phyloP scores from a whole-genome alignment of 257 asterid species.

The Petunia axillaris region DNA sequence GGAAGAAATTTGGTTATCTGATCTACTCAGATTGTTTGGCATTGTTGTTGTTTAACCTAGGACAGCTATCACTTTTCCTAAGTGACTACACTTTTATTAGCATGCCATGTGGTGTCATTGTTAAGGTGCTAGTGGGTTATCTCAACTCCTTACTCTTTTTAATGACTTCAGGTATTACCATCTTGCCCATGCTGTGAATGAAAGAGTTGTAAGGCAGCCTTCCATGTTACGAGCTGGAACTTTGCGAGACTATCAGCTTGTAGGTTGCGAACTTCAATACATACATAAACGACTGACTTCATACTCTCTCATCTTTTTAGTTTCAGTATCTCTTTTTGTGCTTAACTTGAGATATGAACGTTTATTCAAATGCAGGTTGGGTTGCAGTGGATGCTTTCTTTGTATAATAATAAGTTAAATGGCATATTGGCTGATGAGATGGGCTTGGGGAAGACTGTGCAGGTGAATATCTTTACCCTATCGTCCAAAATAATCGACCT shows the following conservation, averaged over 20 bases:
- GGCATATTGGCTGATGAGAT: conserved; percentile 99
- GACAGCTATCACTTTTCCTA: background rate
- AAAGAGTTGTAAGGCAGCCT: conserved; percentile 92
- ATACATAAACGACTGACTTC: background rate
- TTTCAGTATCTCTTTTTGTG: conserved; percentile 19
- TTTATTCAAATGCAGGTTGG: conserved; percentile 74
- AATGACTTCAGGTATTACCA: conserved; percentile 70
- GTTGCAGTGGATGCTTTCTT: conserved; percentile 99
- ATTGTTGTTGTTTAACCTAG: conserved; percentile 17
- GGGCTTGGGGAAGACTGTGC: conserved; percentile 99
- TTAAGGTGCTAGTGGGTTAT: background rate
- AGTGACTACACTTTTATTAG: conserved; percentile 6
- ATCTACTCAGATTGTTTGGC: conserved; percentile 1
- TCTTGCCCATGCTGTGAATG: conserved; percentile 99
- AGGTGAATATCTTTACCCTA: conserved; percentile 49
- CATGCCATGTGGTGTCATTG: conserved; percentile 17
- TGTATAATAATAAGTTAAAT: conserved; percentile 92
- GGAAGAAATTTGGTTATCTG: conserved; percentile 11
- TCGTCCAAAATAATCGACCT: conserved; percentile 1
- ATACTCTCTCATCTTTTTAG: background rate
- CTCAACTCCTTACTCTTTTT: conserved; percentile 17
- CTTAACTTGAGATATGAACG: conserved; percentile 27
- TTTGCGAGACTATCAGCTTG: conserved; percentile 96
- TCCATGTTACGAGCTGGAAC: conserved; percentile 96
- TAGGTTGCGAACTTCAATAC: conserved; percentile 46